Base-by-base conservation (phyloP, 208 protist genomes). In the Novymonas esmeraldas region DNA sequence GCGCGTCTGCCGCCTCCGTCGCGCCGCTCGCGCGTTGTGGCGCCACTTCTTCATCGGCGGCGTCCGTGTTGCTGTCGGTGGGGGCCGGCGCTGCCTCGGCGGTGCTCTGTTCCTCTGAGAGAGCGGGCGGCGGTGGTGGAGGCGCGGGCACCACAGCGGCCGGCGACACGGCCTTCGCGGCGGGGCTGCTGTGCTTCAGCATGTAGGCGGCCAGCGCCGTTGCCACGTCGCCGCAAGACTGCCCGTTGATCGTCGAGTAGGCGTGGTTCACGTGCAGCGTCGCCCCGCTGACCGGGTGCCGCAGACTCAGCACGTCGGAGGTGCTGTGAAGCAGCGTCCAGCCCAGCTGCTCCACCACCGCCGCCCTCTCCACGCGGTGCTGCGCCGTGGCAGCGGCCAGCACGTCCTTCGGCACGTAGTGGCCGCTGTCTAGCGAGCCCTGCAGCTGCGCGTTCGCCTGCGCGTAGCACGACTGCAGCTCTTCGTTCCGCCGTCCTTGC, bases 301-400 rank as follows among this genome's bases (percentile, higher is more conserved):
- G 61, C 29, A 76, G 48, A 36, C 70, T 76, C 10, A 76, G 48
- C 9, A 76, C 70, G 41, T 76, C 70, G 1, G 62, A 34, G 0
- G 70, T 76, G n/a, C 29, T 45, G 62, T 76, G 64, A 20, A 76
- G 6, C 22, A 76, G 48, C 6, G 38, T 64, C 70, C 70, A 76
- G 16, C 70, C 70, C 16, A 76, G 57, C 28, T 60, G 62, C 36
- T 22, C 33, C 10, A 60, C 70, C 24, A 76, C 39, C 18, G 29
- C 48, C 11, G 55, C 62, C 18, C 59, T 38, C 18, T 60, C 45
- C 14, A 51, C 56, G 7, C 29, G 61, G 22, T 70, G 55, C 49
- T 76, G 70, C 45, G 38, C 52, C 55, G 61, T 69, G 36, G 59
- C 31, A 11, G 62, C 70, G 18, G 29, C 26, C 20, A 76, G 46